Conservation (phyloP, 768 basidiomycete genomes). For the Pholiota conissans region DNA sequence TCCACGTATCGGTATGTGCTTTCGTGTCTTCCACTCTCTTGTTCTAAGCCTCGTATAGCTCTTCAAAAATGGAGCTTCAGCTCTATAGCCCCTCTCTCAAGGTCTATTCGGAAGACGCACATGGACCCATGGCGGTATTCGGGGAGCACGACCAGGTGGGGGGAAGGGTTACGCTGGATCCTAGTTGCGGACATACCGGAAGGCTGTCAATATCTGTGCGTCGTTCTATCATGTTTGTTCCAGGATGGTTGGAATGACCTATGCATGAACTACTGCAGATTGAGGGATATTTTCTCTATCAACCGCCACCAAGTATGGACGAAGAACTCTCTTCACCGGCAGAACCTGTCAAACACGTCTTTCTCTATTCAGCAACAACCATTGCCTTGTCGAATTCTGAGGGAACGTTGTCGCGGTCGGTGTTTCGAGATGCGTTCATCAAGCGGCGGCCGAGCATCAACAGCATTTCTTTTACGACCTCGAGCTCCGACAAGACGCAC, state of each 20-base stretch:
- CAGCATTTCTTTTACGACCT: slow-evolving; percentile 31
- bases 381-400: slow-evolving; percentile 40
- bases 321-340: slow-evolving; percentile 13
- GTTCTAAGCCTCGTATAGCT: slow-evolving; percentile 30
- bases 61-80: slow-evolving; percentile 57
- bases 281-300: slow-evolving; percentile 60
- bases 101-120: slow-evolving; percentile 31
- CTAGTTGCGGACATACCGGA: slow-evolving; percentile 52
- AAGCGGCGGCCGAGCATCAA: slow-evolving; percentile 46
- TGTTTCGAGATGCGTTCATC: slow-evolving; percentile 44
- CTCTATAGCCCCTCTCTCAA: slow-evolving; percentile 64
- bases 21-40: background rate
- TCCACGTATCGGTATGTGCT: slow-evolving; percentile 49
- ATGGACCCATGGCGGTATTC: slow-evolving; percentile 52
- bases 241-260: background rate
- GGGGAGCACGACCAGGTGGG: slow-evolving; percentile 58
- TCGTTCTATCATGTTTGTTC: background rate
- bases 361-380: slow-evolving; percentile 46
- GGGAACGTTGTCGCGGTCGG: slow-evolving; percentile 31
- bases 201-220: slow-evolving; percentile 56
- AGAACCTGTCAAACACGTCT: slow-evolving; percentile 41
- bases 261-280: too few relatives aligned
- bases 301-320: slow-evolving; percentile 26
- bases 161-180: slow-evolving; percentile 60
- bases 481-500: slow-evolving; percentile 38